Evolutionary conservation across 257 asterid genomes (phyloP).

Genomic region (Lithospermum erythrorhizon): DNA sequence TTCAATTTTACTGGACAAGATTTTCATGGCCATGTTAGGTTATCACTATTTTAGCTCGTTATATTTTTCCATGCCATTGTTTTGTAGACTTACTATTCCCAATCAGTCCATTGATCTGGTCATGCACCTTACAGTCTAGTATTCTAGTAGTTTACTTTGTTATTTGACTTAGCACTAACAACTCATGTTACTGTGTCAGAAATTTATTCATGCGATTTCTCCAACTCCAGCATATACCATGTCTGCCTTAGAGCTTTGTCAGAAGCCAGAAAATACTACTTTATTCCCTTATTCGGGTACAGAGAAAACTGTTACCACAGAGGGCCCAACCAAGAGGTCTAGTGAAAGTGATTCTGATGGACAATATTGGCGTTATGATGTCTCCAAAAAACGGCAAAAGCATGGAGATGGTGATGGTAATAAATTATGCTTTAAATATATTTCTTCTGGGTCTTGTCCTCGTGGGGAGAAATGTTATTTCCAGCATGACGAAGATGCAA

Average conservation of each 20-base stretch:
- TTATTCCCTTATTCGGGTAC: slow-evolving; percentile 47
- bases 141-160: no score
- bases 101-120: no score
- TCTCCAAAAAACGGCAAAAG: slow-evolving; percentile 63
- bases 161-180: background rate
- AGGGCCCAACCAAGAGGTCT: slow-evolving; percentile 43
- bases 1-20: no score
- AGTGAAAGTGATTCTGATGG: slow-evolving; percentile 52
- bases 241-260: slow-evolving; percentile 60
- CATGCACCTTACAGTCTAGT: no score
- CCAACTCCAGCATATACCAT: slow-evolving; percentile 84
- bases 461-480: slow-evolving; percentile 78
- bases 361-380: slow-evolving; percentile 94
- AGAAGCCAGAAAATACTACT: slow-evolving; percentile 71
- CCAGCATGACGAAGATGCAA: slow-evolving; percentile 83
- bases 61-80: no score
- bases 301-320: slow-evolving; percentile 28
- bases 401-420: slow-evolving; percentile 60
- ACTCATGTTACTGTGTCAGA: slow-evolving; percentile 35
- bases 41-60: no score
- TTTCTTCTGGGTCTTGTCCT: slow-evolving; percentile 84
- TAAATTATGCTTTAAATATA: slow-evolving; percentile 71
- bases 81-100: no score
- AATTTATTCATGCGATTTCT: slow-evolving; percentile 92
- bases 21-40: no score